Conservation (phyloP, 2,329 filamentous ascomycete genomes). For the Elsinoe perseae region DNA sequence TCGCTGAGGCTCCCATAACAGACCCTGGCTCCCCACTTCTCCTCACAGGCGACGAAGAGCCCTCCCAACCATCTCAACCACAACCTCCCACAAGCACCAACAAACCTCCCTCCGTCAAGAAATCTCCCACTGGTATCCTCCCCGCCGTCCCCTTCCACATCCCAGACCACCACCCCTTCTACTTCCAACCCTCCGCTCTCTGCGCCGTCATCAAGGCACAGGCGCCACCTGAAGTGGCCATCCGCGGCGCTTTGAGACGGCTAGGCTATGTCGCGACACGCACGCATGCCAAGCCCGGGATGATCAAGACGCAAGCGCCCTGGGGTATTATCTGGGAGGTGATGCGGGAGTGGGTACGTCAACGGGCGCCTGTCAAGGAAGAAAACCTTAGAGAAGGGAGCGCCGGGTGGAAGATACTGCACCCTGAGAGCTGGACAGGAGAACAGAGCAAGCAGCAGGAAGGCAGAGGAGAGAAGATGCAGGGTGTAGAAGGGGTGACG, state of each 20-base stretch:
- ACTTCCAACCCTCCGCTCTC: constrained; percentile 67
- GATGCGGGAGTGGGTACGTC: constrained; percentile 83
- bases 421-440: constrained; percentile 28
- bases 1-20: neutral
- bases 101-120: constrained; percentile 21
- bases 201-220: constrained; percentile 70
- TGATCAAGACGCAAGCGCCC: constrained; percentile 87
- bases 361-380: constrained; percentile 69
- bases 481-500: constrained; percentile 23
- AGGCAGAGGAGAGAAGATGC: constrained; percentile 27
- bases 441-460: constrained; percentile 26
- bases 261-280: constrained; percentile 77
- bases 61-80: constrained; percentile 24
- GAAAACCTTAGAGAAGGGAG: constrained; percentile 61
- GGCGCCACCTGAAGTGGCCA: constrained; percentile 68
- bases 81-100: too few species aligned
- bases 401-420: constrained; percentile 59
- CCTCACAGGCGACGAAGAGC: neutral
- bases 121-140: constrained; percentile 25
- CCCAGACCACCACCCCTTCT: constrained; percentile 74
- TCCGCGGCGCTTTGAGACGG: constrained; percentile 72
- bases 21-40: neutral
- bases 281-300: constrained; percentile 82
- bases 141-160: constrained; percentile 51
- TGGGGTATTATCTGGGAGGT: constrained; percentile 88